These are phyloP conservation scores for Mycosphaerella sp. DNA, from an alignment of 2,329 filamentous ascomycete genomes.

Conservation along the genomic window DNA sequence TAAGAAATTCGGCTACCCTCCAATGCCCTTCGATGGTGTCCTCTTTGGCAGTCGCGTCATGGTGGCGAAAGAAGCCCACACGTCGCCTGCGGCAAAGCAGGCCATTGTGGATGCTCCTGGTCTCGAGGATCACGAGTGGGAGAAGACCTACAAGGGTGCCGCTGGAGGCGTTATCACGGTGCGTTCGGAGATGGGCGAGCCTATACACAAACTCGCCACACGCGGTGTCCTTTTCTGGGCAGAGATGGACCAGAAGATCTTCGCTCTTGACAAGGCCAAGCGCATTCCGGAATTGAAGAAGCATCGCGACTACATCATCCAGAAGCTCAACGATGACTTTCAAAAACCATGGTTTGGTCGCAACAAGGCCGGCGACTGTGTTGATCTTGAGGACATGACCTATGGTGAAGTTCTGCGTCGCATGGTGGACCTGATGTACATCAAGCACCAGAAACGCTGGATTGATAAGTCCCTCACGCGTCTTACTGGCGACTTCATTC, in stretches of 20 bases:
- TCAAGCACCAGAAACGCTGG: slow-evolving; percentile 86
- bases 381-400: slow-evolving; percentile 93
- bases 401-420: slow-evolving; percentile 81
- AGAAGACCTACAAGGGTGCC: slow-evolving; percentile 85
- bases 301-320: slow-evolving; percentile 83
- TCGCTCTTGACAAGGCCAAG: slow-evolving; percentile 92
- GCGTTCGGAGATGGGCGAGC: slow-evolving; percentile 97
- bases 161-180: slow-evolving; percentile 95
- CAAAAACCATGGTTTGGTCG: slow-evolving; percentile 95
- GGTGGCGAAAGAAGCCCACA: slow-evolving; percentile 88
- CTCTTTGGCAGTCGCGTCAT: slow-evolving; percentile 91
- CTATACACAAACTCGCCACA: slow-evolving; percentile 97
- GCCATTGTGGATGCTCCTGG: slow-evolving; percentile 82
- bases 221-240: slow-evolving; percentile 95
- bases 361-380: slow-evolving; percentile 71
- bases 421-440: slow-evolving; percentile 84
- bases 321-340: slow-evolving; percentile 92
- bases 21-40: slow-evolving; percentile 91
- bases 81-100: slow-evolving; percentile 79
- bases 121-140: slow-evolving; percentile 77
- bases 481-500: slow-evolving; percentile 91
- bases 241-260: slow-evolving; percentile 99
- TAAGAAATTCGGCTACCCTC: slow-evolving; percentile 75
- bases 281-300: slow-evolving; percentile 81
- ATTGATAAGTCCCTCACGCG: slow-evolving; percentile 78